These are phyloP conservation scores for Erodium moschatum DNA, from an alignment of 441 rosid species.

Conservation along the genomic window DNA sequence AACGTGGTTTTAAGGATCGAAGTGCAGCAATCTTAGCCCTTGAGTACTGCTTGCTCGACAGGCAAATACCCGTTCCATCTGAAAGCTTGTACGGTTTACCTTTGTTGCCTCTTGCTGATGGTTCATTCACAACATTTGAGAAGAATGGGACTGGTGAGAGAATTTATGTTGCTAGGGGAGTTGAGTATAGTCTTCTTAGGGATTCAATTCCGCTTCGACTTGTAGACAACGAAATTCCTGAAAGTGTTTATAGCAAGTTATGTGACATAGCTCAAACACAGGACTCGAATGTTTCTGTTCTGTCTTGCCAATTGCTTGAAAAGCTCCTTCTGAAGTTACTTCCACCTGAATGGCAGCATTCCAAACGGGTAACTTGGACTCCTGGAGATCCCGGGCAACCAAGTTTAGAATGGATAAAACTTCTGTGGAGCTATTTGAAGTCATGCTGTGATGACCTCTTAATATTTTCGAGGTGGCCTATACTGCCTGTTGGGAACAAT, in stretches of 20 bases:
- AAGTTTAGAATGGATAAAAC: conserved; percentile 68
- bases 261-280: conserved; percentile 65
- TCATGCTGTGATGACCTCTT: conserved; percentile 79
- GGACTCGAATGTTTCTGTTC: conserved; percentile 65
- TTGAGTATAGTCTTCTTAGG: conserved; percentile 72
- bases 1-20: conserved; percentile 61
- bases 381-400: conserved; percentile 85
- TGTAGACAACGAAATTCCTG: conserved; percentile 59
- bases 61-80: conserved; percentile 37
- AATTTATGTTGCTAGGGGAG: conserved; percentile 63
- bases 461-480: conserved; percentile 89
- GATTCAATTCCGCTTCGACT: conserved; percentile 78
- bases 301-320: conserved; percentile 81
- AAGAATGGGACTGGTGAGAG: conserved; percentile 74
- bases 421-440: conserved; percentile 77
- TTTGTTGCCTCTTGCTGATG: conserved; percentile 83
- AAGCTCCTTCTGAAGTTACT: conserved; percentile 76
- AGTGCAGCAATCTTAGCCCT: conserved; percentile 63
- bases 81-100: conserved; percentile 68
- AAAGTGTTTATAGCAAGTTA: conserved; percentile 56
- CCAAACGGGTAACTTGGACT: conserved; percentile 65
- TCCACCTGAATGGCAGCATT: conserved; percentile 84
- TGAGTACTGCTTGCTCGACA: conserved; percentile 91
- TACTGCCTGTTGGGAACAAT: conserved; percentile 75
- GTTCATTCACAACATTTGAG: conserved; percentile 68